phyloP scores from a whole-genome alignment of 2,329 filamentous ascomycete species.

The Acrodontium crateriforme region DNA sequence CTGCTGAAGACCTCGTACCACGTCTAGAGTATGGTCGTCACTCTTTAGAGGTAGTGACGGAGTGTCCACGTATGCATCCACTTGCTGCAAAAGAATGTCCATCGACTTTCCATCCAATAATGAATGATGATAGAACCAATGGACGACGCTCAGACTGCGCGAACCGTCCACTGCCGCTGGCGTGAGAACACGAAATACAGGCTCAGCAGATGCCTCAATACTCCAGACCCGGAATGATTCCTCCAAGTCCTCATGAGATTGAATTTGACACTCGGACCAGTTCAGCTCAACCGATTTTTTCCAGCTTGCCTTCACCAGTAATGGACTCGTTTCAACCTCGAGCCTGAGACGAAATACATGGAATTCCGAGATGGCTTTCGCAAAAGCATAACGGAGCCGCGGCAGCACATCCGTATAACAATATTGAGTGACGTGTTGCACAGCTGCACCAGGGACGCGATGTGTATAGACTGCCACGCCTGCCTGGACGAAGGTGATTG shows the following conservation, averaged over 20 bases:
- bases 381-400: neutral
- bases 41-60: neutral
- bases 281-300: constrained; percentile 1
- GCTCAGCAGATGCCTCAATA: constrained; percentile 3
- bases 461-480: constrained; percentile 1
- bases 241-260: constrained; percentile 2
- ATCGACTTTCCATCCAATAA: constrained; percentile 2
- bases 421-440: constrained; percentile 3
- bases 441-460: constrained; percentile 2
- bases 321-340: constrained; percentile 1
- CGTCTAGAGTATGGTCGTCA: constrained; percentile 1
- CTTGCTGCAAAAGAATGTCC: constrained; percentile 1
- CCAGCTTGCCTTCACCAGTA: constrained; percentile 1
- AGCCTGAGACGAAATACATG: constrained; percentile 1
- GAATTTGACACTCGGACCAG: constrained; percentile 1
- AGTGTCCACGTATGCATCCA: constrained; percentile 1
- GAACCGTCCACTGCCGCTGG: neutral
- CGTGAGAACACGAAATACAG: constrained; percentile 2
- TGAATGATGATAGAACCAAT: constrained; percentile 3
- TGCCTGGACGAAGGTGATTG: constrained; percentile 2
- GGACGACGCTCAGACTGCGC: constrained; percentile 2
- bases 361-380: constrained; percentile 1
- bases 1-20: neutral
- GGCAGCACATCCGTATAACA: constrained; percentile 3
- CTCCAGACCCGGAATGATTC: constrained; percentile 2